These are phyloP conservation scores for Licmophora abbreviata DNA, from an alignment of 108 stramenopile genomes.

Conservation along the genomic window DNA sequence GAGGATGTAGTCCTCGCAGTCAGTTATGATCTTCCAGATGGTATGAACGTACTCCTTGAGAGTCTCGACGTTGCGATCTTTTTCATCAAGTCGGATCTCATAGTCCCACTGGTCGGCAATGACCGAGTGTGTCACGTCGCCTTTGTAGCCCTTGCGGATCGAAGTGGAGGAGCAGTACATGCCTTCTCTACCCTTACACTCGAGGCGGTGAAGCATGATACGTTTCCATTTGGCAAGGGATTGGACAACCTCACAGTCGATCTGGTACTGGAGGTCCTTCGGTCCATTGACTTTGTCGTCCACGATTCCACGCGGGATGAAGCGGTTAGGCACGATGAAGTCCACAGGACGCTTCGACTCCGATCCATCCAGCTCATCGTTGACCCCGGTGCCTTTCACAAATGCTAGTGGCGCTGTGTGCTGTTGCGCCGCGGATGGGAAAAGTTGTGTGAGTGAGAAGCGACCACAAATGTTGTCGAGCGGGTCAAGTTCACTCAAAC, in stretches of 20 bases:
- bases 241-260: conserved; percentile 39
- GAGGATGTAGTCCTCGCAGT: conserved; percentile 35
- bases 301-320: conserved; percentile 24
- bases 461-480: not conserved
- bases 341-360: conserved; percentile 24
- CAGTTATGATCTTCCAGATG: conserved; percentile 44
- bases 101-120: conserved; percentile 52
- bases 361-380: conserved; percentile 41
- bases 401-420: conserved; percentile 37
- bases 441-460: conserved; percentile 3
- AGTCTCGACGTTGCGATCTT: conserved; percentile 30
- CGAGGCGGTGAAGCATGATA: conserved; percentile 29
- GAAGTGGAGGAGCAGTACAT: conserved; percentile 31
- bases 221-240: conserved; percentile 48
- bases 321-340: conserved; percentile 27
- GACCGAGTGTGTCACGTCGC: conserved; percentile 35
- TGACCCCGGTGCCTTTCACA: conserved; percentile 29
- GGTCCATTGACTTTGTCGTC: not conserved
- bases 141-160: conserved; percentile 47
- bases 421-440: conserved; percentile 2
- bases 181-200: conserved; percentile 28
- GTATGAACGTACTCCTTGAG: conserved; percentile 27
- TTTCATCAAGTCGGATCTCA: conserved; percentile 27
- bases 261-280: not conserved
- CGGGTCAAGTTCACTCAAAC: not conserved